These are phyloP conservation scores for Aspergillus bombycis DNA, from an alignment of 2,329 filamentous ascomycete species.

Conservation along the genomic window DNA sequence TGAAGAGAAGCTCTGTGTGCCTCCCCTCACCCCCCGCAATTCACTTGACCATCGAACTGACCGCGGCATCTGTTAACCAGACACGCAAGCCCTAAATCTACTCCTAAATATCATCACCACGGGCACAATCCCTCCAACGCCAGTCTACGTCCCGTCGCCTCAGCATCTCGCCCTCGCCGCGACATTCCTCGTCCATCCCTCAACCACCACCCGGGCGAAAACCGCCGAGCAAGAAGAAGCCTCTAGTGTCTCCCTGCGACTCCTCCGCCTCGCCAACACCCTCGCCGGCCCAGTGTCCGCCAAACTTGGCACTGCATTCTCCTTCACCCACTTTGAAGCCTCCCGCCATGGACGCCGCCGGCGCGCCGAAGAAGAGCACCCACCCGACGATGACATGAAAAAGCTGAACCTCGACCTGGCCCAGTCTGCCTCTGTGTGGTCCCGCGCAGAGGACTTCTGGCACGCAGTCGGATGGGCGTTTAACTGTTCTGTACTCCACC, in stretches of 20 bases:
- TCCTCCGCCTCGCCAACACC: conserved; percentile 68
- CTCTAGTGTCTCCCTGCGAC: conserved; percentile 67
- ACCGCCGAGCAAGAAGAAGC: conserved; percentile 64
- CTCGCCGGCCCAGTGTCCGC: conserved; percentile 71
- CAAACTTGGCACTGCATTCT: conserved; percentile 72
- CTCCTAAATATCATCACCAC: conserved; percentile 52
- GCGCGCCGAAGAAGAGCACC: conserved; percentile 26
- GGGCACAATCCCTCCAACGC: conserved; percentile 41
- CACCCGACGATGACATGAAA: conserved; percentile 51
- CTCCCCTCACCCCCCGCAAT: conserved; percentile 11
- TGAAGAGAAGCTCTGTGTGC: conserved; percentile 72
- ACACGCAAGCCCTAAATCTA: conserved; percentile 63
- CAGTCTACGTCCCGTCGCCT: conserved; percentile 68
- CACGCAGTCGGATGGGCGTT: conserved; percentile 87
- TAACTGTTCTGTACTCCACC: conserved; percentile 77
- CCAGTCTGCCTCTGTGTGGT: conserved; percentile 69
- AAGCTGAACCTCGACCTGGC: conserved; percentile 63
- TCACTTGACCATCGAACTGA: conserved; percentile 11
- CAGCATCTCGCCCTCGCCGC: conserved; percentile 76
- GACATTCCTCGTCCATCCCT: conserved; percentile 81
- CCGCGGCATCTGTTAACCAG: conserved; percentile 39
- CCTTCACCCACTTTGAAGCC: conserved; percentile 56
- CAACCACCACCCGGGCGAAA: conserved; percentile 72
- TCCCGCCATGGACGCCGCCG: conserved; percentile 37
- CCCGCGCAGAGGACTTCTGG: conserved; percentile 85